Conservation (phyloP, 2,329 filamentous ascomycete species). For the Aspergillus aculeatinus region DNA sequence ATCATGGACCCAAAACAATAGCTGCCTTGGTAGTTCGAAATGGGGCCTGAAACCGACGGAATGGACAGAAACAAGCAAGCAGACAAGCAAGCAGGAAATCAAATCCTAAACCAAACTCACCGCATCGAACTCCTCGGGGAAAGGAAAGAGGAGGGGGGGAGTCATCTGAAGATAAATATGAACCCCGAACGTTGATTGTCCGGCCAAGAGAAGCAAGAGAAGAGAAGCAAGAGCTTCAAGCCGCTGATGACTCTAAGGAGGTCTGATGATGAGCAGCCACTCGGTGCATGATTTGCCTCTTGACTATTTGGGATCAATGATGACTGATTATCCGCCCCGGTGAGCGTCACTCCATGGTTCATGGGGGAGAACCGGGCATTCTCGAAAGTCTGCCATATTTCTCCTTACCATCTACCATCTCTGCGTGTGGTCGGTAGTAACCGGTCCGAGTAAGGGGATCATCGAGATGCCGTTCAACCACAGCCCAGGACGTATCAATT, state of each 20-base stretch:
- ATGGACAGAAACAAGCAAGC: neutral
- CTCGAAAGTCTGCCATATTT: slow-evolving; percentile 1
- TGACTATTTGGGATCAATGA: neutral
- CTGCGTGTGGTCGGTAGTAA: neutral
- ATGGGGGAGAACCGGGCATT: slow-evolving; percentile 5
- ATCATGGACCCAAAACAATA: neutral
- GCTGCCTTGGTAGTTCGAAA: neutral
- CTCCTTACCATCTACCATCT: neutral
- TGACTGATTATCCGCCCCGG: slow-evolving; percentile 5
- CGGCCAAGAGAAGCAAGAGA: neutral
- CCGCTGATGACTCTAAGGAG: neutral
- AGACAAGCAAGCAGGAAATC: neutral
- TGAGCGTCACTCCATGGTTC: neutral
- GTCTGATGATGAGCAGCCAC: slow-evolving; percentile 5
- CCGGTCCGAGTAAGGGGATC: neutral
- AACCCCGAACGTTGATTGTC: neutral
- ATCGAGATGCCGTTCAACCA: neutral
- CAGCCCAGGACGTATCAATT: neutral
- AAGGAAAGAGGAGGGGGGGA: neutral
- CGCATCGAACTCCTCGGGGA: neutral
- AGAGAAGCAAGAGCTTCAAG: neutral
- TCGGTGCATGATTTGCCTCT: slow-evolving; percentile 1
- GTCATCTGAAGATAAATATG: neutral
- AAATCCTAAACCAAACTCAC: neutral
- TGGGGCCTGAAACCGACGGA: neutral